Evolutionary conservation across 2,329 filamentous ascomycete species (phyloP).

Genomic region (Colletotrichum euphorbiae): DNA sequence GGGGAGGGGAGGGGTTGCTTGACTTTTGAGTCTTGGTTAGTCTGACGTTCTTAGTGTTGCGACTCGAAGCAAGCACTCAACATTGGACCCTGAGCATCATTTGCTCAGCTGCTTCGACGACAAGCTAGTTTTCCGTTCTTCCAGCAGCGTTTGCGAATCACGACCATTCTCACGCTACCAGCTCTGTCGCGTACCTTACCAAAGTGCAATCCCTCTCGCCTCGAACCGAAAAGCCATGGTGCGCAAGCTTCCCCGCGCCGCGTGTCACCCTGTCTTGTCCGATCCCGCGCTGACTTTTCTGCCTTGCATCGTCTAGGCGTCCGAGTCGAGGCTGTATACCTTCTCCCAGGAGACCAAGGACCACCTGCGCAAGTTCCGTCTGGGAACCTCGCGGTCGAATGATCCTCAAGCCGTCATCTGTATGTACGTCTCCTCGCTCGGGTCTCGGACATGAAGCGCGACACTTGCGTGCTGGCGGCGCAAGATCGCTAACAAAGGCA

Average conservation of each 20-base stretch:
- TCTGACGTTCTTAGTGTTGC: conserved; percentile 24
- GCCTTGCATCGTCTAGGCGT: conserved; percentile 58
- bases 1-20: conserved; percentile 33
- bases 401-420: conserved; percentile 93
- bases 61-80: neutral
- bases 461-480: too few relatives aligned
- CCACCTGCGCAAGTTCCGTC: conserved; percentile 92
- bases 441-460: neutral
- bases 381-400: conserved; percentile 88
- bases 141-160: too few relatives aligned
- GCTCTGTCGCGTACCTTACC: neutral
- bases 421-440: conserved; percentile 65
- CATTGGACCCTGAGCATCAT: conserved; percentile 17
- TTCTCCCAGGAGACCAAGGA: conserved; percentile 92
- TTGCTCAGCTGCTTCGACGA: neutral
- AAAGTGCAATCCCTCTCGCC: neutral
- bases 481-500: neutral
- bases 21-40: conserved; percentile 23
- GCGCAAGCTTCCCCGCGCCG: neutral
- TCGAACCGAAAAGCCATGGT: conserved; percentile 17
- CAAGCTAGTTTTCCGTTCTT: neutral
- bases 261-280: neutral
- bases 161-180: too few relatives aligned
- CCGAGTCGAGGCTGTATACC: conserved; percentile 90
- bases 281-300: conserved; percentile 23